phyloP scores from a whole-genome alignment of 805 yeast genomes.

The Lipomyces lipofer region DNA sequence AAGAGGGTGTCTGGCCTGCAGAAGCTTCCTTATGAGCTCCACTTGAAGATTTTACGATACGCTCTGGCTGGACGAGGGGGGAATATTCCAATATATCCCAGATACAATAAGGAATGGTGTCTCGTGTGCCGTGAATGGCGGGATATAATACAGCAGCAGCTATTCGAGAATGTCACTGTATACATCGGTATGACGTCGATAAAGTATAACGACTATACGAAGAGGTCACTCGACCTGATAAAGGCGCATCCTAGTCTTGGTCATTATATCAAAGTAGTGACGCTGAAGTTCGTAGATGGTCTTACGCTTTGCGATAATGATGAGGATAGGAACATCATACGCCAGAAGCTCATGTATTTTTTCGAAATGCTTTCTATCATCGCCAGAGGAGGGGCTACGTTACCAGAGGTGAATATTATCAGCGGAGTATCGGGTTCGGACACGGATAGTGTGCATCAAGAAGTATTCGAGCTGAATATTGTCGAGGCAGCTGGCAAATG shows the following conservation, averaged over 20 bases:
- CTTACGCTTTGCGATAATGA: neutral
- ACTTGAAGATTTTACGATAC: neutral
- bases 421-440: neutral
- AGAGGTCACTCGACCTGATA: neutral
- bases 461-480: neutral
- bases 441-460: neutral
- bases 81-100: neutral
- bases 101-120: neutral
- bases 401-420: neutral
- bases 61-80: no score
- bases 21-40: neutral
- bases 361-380: neutral
- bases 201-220: neutral
- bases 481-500: neutral
- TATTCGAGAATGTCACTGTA: neutral
- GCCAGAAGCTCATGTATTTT: neutral
- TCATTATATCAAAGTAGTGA: neutral
- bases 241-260: neutral
- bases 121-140: conserved; percentile 7
- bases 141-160: conserved; percentile 7
- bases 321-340: neutral
- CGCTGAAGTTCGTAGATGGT: neutral
- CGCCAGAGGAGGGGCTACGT: neutral
- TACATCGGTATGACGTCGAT: neutral
- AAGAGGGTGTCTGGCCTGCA: neutral